These are phyloP conservation scores for Epichloe gansuensis DNA, from an alignment of 2,329 filamentous ascomycete genomes.

Conservation along the genomic window DNA sequence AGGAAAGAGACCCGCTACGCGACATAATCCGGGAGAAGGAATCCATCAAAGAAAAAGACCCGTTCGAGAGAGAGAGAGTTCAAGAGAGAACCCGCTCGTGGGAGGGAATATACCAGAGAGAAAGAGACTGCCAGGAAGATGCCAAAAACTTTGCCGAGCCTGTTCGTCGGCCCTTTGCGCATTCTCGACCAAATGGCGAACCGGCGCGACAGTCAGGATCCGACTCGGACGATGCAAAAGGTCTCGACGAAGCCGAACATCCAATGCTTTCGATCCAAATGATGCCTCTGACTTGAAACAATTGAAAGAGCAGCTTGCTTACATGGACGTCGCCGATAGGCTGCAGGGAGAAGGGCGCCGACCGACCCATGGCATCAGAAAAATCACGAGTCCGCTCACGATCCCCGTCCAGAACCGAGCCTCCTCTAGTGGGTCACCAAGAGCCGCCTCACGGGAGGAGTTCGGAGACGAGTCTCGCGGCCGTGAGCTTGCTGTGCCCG, in stretches of 20 bases:
- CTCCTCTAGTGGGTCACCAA: slow-evolving; percentile 7
- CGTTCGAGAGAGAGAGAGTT: neutral
- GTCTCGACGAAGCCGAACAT: slow-evolving; percentile 25
- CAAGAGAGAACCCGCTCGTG: slow-evolving; percentile 16
- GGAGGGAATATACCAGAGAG: slow-evolving; percentile 26
- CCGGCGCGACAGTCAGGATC: slow-evolving; percentile 20
- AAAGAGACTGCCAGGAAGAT: neutral
- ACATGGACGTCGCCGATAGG: slow-evolving; percentile 21
- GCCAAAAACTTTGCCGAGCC: slow-evolving; percentile 12
- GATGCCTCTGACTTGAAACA: slow-evolving; percentile 37
- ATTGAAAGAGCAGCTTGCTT: slow-evolving; percentile 38
- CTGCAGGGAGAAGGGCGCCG: slow-evolving; percentile 7
- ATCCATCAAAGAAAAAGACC: slow-evolving; percentile 10
- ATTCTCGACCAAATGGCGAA: slow-evolving; percentile 16
- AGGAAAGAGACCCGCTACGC: neutral
- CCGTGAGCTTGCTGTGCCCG: slow-evolving; percentile 25
- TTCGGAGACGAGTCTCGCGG: slow-evolving; percentile 25
- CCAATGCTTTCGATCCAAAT: slow-evolving; percentile 39
- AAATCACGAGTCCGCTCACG: slow-evolving; percentile 8
- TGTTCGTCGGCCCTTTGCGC: slow-evolving; percentile 7
- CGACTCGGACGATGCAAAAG: slow-evolving; percentile 30
- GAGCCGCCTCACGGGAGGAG: neutral
- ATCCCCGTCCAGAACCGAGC: slow-evolving; percentile 10
- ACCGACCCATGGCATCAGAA: neutral
- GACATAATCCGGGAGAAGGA: slow-evolving; percentile 6